These are phyloP conservation scores for Hypoxylon sp. DNA, from an alignment of 2,329 filamentous ascomycete genomes.

Conservation along the genomic window DNA sequence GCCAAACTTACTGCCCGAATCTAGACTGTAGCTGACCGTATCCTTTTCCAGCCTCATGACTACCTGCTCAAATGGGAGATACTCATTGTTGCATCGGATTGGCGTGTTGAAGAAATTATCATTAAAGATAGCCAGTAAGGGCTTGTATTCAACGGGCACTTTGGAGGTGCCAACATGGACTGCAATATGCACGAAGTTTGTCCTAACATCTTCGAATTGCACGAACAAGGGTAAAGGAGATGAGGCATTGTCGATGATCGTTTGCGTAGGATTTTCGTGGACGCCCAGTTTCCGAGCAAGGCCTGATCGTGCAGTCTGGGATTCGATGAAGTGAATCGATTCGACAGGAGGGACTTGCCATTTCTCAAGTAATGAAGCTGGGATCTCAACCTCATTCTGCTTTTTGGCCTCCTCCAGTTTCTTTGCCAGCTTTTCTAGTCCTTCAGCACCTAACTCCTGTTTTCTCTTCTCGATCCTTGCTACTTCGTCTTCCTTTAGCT, in stretches of 20 bases:
- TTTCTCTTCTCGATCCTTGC: constrained; percentile 84
- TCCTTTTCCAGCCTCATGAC: constrained; percentile 92
- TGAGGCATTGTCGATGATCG: constrained; percentile 78
- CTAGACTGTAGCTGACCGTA: constrained; percentile 86
- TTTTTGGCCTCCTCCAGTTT: constrained; percentile 86
- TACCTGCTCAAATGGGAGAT: constrained; percentile 89
- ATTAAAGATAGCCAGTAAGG: constrained; percentile 85
- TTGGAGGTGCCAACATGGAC: constrained; percentile 84
- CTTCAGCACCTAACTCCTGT: constrained; percentile 83
- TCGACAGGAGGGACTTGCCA: constrained; percentile 88
- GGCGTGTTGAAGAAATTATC: constrained; percentile 97
- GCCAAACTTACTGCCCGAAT: constrained; percentile 76
- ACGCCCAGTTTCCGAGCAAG: constrained; percentile 79
- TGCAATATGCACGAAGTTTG: constrained; percentile 90
- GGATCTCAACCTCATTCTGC: constrained; percentile 90
- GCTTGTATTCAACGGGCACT: constrained; percentile 86
- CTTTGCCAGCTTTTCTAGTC: constrained; percentile 80
- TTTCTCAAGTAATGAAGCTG: constrained; percentile 81
- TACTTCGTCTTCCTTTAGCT: constrained; percentile 86
- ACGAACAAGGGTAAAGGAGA: constrained; percentile 82
- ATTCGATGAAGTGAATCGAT: constrained; percentile 95
- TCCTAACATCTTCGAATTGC: constrained; percentile 96
- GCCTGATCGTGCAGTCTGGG: constrained; percentile 86
- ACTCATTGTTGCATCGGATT: constrained; percentile 80
- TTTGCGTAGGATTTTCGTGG: constrained; percentile 78